phyloP scores from a whole-genome alignment of 106 monocot species.

The Cymbidium sinense region DNA sequence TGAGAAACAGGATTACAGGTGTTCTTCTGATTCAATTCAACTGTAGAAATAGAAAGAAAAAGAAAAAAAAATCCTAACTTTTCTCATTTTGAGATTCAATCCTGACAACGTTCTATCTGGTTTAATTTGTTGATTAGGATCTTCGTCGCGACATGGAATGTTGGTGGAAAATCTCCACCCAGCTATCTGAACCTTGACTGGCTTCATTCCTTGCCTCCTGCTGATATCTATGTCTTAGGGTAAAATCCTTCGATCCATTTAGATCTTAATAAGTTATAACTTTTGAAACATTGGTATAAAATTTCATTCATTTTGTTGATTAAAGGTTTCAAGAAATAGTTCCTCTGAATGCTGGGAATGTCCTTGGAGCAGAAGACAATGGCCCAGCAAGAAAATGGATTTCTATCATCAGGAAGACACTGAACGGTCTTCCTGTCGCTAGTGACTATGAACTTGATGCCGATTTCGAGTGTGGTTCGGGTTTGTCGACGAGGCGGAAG shows the following conservation, averaged over 20 bases:
- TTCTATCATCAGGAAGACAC: conserved; percentile 49
- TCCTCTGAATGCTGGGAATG: no score
- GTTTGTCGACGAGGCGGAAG: conserved; percentile 2
- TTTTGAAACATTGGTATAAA: not conserved
- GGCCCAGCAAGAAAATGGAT: conserved; percentile 72
- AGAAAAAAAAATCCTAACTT: not conserved
- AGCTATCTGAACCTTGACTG: conserved; percentile 78
- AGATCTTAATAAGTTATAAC: not conserved
- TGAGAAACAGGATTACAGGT: conserved; percentile 68
- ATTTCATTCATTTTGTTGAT: not conserved
- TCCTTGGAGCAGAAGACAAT: conserved; percentile 64
- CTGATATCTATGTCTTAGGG: conserved; percentile 84
- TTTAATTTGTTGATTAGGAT: conserved; percentile 24
- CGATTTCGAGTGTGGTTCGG: conserved; percentile 57
- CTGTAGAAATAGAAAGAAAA: no score
- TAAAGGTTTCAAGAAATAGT: conserved; percentile 71
- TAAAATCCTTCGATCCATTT: conserved; percentile 10
- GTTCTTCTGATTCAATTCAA: not conserved
- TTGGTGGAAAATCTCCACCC: no score
- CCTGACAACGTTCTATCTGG: not conserved
- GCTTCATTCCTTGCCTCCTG: conserved; percentile 67
- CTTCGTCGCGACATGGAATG: conserved; percentile 50
- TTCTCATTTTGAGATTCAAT: not conserved
- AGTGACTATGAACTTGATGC: conserved; percentile 36
- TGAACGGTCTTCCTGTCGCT: conserved; percentile 50